Percentiles rank a stretch among this genome's conserved stretches.
These are phyloP conservation scores for Chimonanthus salicifolius DNA, from an alignment of 164 flowering plant species.

Conservation along the genomic window DNA sequence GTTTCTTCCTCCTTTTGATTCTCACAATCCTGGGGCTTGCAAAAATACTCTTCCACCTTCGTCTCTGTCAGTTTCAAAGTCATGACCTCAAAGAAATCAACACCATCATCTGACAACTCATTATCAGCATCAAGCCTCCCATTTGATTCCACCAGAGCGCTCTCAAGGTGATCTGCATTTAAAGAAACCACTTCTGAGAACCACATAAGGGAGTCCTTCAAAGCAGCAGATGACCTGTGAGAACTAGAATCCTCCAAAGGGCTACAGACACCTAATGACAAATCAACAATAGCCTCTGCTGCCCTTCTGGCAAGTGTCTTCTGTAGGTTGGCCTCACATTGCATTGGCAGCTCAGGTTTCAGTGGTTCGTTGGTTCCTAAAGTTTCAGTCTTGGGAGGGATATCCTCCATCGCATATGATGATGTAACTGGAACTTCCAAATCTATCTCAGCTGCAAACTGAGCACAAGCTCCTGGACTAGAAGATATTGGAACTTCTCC, in stretches of 20 bases:
- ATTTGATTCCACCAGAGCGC: background rate
- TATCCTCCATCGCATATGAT: conserved; percentile 23
- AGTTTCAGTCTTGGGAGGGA: conserved; percentile 16
- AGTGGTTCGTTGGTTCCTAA: conserved; percentile 3
- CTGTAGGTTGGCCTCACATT: conserved; percentile 2
- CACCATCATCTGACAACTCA: conserved; percentile 22
- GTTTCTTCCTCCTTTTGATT: conserved; percentile 36
- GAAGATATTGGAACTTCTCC: conserved; percentile 36
- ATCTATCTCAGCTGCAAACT: conserved; percentile 40
- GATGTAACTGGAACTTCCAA: conserved; percentile 46
- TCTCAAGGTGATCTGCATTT: conserved; percentile 17
- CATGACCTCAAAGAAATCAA: conserved; percentile 80
- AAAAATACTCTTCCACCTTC: conserved; percentile 59
- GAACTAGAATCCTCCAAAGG: conserved; percentile 6
- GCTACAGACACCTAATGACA: conserved; percentile 26
- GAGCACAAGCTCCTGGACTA: conserved; percentile 20
- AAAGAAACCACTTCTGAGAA: conserved; percentile 52
- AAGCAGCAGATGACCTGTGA: conserved; percentile 14
- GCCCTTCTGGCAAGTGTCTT: conserved; percentile 31
- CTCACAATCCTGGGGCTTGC: conserved; percentile 42
- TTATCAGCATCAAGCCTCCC: conserved; percentile 3
- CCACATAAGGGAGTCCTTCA: conserved; percentile 40
- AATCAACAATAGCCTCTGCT: conserved; percentile 51
- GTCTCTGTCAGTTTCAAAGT: conserved; percentile 59
- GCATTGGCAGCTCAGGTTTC: conserved; percentile 7